phyloP scores from a whole-genome alignment of 345 rosid genomes.

The Aegle marmelos region DNA sequence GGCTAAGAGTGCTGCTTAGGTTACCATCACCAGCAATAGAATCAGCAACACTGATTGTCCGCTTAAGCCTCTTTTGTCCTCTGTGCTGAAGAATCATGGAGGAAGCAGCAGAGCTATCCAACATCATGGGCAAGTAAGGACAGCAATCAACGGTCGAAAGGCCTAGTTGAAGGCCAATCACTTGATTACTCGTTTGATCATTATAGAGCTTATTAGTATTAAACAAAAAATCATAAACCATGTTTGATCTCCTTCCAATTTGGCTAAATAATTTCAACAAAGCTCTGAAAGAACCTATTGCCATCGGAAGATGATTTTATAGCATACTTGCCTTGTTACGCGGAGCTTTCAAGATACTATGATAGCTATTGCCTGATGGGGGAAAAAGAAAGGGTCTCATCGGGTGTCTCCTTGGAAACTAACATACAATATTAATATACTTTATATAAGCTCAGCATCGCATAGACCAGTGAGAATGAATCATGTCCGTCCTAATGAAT shows the following conservation, averaged over 20 bases:
- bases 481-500: too few species aligned
- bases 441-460: background rate
- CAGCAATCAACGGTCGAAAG: constrained; percentile 30
- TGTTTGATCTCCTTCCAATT: background rate
- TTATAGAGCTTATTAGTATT: constrained; percentile 20
- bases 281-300: constrained; percentile 37
- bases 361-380: background rate
- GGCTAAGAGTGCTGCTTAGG: constrained; percentile 10
- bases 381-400: background rate
- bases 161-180: constrained; percentile 25
- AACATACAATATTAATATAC: background rate
- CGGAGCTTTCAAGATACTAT: background rate
- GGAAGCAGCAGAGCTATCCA: background rate
- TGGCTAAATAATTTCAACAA: constrained; percentile 22
- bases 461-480: constrained; percentile 23
- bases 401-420: constrained; percentile 7
- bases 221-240: constrained; percentile 17
- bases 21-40: constrained; percentile 19
- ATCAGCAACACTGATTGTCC: constrained; percentile 28
- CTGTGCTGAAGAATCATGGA: constrained; percentile 11
- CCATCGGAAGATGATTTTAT: constrained; percentile 11
- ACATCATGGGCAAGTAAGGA: constrained; percentile 26
- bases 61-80: constrained; percentile 35
- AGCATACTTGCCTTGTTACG: background rate
- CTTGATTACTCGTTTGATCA: constrained; percentile 13